Evolutionary conservation across 1,284 basidiomycete species (phyloP), one percentile per base, ranked within the genome.

Genomic region (Puccinia hordei): DNA sequence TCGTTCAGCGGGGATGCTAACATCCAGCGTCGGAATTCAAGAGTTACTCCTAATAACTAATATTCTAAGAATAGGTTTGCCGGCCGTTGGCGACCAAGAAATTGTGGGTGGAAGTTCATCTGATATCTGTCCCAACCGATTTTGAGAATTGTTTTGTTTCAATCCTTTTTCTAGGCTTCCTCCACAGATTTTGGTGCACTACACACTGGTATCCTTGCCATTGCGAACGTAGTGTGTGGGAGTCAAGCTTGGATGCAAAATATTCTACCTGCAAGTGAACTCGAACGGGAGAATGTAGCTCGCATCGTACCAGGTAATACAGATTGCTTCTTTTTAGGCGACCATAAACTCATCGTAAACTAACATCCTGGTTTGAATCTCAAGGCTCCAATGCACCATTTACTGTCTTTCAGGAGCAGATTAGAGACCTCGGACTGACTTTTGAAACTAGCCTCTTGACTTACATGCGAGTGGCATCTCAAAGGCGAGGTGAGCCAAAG

Each of bases 151-250:
- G 41, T 10, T 22, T 35, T 75, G 15, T 49, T 66, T 27, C 27
- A 55, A 69, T 65, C 8, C 2, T 33, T 1, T 61, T 51, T 66
- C 24, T 38, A 80, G 79, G 79, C 71, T 46, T 80, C 79, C 27
- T 80, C 79, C 13, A 66, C 79, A 22, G 63, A 66, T 49, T 80
- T 73, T 27, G 79, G 79, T 66, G 79, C 71, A 41, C 89, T 96
- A 81, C 95, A 98, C 84, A 88, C 90, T 2, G 91, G 93, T 0
- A 90, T 96, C 24, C 87, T 96, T 17, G 88, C 89, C 12, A 87
- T 97, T 0, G 91, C 93, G 0, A 91, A 94, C 27, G 89, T 89
- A 82, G 91, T 90, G 83, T 88, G 97, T n/a, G 90, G 90, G 24
- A 87, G 87, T 57, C 88, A 89, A 13, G 88, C 88, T 69, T 92